Conservation (phyloP, 2,329 filamentous ascomycete genomes). For the Botrytis tulipae region DNA sequence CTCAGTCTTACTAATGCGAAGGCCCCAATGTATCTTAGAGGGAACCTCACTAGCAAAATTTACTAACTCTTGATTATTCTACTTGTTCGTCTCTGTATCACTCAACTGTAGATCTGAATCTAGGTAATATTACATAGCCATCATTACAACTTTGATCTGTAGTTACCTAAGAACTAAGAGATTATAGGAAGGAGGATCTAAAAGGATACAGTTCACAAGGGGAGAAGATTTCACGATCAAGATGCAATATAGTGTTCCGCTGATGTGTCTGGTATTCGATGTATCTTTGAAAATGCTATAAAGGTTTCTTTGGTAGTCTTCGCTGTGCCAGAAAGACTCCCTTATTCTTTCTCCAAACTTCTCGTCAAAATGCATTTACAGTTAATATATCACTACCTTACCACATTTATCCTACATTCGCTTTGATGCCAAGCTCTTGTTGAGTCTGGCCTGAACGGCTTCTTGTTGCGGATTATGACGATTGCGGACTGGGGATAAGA, state of each 20-base stretch:
- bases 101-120: not conserved
- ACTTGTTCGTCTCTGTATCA: not conserved
- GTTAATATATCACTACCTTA: not conserved
- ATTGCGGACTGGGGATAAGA: conserved; percentile 22
- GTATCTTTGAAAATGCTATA: not conserved
- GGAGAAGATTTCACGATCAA: not conserved
- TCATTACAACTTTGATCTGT: not conserved
- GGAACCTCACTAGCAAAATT: too few relatives aligned
- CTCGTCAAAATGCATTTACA: not conserved
- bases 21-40: too few relatives aligned
- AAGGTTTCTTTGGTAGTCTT: not conserved
- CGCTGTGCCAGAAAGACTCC: not conserved
- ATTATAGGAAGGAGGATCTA: not conserved
- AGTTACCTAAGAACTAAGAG: not conserved
- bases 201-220: not conserved
- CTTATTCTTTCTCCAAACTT: not conserved
- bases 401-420: not conserved
- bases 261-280: not conserved
- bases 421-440: conserved; percentile 21
- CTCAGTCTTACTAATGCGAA: not conserved
- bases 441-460: conserved; percentile 23
- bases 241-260: not conserved
- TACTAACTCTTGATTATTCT: not conserved
- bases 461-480: conserved; percentile 20
- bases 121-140: not conserved